phyloP scores from a whole-genome alignment of 2,329 filamentous ascomycete genomes.

The Fusarium secorum region DNA sequence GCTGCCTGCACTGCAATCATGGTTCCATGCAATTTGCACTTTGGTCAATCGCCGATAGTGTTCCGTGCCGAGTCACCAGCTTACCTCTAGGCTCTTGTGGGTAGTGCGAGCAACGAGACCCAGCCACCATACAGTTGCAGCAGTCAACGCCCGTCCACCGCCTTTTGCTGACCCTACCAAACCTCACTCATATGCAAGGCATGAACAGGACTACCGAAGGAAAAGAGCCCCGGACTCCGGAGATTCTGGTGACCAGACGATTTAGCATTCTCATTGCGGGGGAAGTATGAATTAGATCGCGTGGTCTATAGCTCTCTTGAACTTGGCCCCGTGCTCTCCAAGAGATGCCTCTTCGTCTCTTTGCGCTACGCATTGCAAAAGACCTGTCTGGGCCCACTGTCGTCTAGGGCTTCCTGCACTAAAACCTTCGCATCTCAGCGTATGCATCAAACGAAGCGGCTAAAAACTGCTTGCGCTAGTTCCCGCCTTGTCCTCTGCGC shows the following conservation, averaged over 20 bases:
- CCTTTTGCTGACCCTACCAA: constrained; percentile 27
- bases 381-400: constrained; percentile 23
- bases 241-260: neutral
- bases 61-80: constrained; percentile 27
- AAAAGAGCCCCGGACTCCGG: neutral
- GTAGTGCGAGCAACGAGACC: constrained; percentile 19
- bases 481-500: constrained; percentile 39
- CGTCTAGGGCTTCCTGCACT: constrained; percentile 9
- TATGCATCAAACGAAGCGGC: constrained; percentile 45
- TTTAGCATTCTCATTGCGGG: constrained; percentile 14
- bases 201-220: neutral
- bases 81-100: constrained; percentile 7
- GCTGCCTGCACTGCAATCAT: constrained; percentile 21
- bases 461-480: constrained; percentile 41
- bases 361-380: constrained; percentile 16
- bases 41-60: constrained; percentile 25
- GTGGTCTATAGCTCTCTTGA: constrained; percentile 8
- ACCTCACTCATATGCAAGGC: constrained; percentile 1
- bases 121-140: constrained; percentile 2
- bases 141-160: constrained; percentile 27
- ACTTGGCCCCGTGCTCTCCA: constrained; percentile 16
- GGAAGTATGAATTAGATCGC: neutral
- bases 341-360: constrained; percentile 5
- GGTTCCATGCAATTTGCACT: constrained; percentile 36
- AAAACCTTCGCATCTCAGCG: constrained; percentile 11